Conservation (phyloP, 306 rosid species). For the peach (Prunus persica) region DNA sequence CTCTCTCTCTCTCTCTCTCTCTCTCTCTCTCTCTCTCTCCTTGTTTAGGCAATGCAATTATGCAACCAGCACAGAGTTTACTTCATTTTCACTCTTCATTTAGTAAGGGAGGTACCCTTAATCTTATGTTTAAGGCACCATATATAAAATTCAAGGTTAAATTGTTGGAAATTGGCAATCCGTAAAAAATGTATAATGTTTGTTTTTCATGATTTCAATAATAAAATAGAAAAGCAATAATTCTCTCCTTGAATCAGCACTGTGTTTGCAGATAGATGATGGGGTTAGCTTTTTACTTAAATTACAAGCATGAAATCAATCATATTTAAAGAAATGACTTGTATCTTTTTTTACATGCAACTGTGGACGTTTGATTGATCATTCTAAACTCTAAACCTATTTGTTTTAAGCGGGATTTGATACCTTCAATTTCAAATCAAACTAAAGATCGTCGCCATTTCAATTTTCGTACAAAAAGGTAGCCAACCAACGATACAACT, state of each 20-base stretch:
- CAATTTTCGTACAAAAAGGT: background rate
- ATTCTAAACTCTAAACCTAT: background rate
- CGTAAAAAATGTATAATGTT: background rate
- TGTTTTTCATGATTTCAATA: background rate
- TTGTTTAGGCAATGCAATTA: background rate
- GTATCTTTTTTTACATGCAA: background rate
- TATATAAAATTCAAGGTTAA: no score
- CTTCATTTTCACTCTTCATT: conserved; percentile 19
- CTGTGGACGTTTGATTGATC: background rate
- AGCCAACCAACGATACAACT: background rate
- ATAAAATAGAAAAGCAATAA: background rate
- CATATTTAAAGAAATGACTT: no score
- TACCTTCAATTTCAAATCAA: background rate
- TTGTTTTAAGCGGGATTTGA: background rate
- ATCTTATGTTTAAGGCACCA: background rate
- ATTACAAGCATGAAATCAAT: conserved; percentile 12
- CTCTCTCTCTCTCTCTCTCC: no score
- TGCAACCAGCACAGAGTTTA: background rate
- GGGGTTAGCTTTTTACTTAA: background rate
- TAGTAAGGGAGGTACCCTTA: background rate
- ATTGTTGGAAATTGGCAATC: background rate
- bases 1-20: no score
- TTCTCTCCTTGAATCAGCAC: background rate
- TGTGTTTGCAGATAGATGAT: no score
- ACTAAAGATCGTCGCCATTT: background rate